Evolutionary conservation across 2,329 filamentous ascomycete genomes (phyloP).

Genomic region (Penicillium nordicum): DNA sequence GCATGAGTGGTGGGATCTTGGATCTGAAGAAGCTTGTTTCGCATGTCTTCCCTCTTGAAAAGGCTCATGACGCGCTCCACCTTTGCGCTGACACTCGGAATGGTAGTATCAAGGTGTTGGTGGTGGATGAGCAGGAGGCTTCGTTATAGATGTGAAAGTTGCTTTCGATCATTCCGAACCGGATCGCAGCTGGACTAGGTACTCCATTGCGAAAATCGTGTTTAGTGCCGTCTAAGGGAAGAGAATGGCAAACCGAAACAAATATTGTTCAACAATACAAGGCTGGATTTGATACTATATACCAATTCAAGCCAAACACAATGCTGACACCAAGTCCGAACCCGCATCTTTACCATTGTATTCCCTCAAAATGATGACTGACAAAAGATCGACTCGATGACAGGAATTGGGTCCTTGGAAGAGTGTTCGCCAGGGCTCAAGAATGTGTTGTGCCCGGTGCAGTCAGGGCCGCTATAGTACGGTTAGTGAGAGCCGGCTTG

Average conservation of each 20-base stretch:
- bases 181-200: neutral
- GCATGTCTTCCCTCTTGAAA: constrained; percentile 61
- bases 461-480: constrained; percentile 15
- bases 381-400: constrained; percentile 23
- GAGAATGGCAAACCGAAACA: neutral
- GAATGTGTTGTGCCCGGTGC: constrained; percentile 24
- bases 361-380: constrained; percentile 11
- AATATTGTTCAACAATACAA: neutral
- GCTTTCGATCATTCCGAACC: neutral
- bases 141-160: constrained; percentile 11
- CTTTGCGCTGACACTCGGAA: constrained; percentile 51
- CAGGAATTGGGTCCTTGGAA: constrained; percentile 20
- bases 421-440: constrained; percentile 22
- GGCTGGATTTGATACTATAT: neutral
- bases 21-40: constrained; percentile 62
- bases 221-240: neutral
- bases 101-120: constrained; percentile 59
- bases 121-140: constrained; percentile 50
- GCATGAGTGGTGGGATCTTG: constrained; percentile 57
- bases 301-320: neutral
- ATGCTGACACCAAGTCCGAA: neutral
- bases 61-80: constrained; percentile 57
- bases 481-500: neutral
- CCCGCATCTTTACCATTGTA: neutral
- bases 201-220: too few species aligned